Evolutionary conservation across 768 basidiomycete species (phyloP).

Genomic region (Phlegmacium glaucopus): DNA sequence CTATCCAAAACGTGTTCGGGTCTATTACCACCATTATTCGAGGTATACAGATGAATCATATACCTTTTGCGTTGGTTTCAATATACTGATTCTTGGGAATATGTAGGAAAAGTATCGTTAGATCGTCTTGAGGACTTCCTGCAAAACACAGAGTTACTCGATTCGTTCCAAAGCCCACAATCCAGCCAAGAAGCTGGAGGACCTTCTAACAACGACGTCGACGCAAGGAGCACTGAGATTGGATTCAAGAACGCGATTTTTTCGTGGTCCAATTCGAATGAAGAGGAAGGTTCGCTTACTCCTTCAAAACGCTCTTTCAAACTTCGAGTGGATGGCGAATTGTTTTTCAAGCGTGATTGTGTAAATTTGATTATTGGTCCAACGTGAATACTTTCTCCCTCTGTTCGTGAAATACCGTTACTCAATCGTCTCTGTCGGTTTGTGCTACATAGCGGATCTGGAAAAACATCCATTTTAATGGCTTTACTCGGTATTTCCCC

Average conservation of each 20-base stretch:
- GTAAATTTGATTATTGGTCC: conserved; percentile 59
- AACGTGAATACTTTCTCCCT: conserved; percentile 27
- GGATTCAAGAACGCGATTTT: conserved; percentile 53
- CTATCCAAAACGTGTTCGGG: conserved; percentile 37
- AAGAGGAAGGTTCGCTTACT: conserved; percentile 31
- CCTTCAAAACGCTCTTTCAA: conserved; percentile 46
- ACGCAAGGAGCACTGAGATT: conserved; percentile 26
- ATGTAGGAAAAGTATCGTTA: conserved; percentile 57
- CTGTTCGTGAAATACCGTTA: background rate
- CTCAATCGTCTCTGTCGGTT: no score
- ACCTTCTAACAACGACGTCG: background rate
- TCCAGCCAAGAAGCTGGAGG: background rate
- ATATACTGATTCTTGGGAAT: background rate
- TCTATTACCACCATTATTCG: conserved; percentile 20
- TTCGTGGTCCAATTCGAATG: conserved; percentile 50
- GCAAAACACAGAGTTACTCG: conserved; percentile 47
- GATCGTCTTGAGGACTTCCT: conserved; percentile 46
- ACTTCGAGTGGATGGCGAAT: conserved; percentile 48
- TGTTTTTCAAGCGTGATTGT: conserved; percentile 49
- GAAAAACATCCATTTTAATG: conserved; percentile 63
- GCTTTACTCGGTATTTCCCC: conserved; percentile 41
- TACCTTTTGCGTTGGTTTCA: background rate
- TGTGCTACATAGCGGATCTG: conserved; percentile 43
- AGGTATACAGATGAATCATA: conserved; percentile 20
- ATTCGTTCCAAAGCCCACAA: conserved; percentile 23